A percentile compares a stretch with the other conserved stretches of the same genome.
Conservation (phyloP, 208 protist genomes). For the Vickermania spadyakhi region DNA sequence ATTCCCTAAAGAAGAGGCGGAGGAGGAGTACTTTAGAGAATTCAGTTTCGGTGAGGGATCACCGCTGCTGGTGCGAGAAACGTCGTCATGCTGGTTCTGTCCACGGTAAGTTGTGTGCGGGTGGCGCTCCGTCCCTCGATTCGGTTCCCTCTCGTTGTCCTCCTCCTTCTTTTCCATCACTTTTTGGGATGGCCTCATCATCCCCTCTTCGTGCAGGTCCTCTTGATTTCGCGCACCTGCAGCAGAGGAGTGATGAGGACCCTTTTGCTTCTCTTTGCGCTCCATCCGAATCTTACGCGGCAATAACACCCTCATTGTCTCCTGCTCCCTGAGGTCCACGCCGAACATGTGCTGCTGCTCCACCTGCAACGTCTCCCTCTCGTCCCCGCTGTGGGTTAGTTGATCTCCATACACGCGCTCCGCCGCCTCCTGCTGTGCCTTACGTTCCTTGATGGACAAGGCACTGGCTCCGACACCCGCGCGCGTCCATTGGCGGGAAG, state of each 20-base stretch:
- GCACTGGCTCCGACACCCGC: slow-evolving; percentile 47
- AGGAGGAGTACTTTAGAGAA: no score
- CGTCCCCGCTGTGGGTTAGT: background rate
- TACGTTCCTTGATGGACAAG: slow-evolving; percentile 39
- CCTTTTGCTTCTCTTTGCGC: background rate
- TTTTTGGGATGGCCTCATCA: slow-evolving; percentile 1
- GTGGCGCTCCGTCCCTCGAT: no score
- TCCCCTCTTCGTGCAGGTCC: no score
- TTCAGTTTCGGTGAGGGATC: no score
- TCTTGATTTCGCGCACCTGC: no score
- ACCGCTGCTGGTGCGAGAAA: no score
- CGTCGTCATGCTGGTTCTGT: no score
- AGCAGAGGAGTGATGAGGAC: no score
- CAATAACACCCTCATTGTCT: slow-evolving; percentile 36
- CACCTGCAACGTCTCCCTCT: background rate
- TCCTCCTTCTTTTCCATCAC: background rate
- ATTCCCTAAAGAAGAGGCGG: no score
- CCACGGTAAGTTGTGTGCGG: no score
- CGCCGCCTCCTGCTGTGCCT: slow-evolving; percentile 42
- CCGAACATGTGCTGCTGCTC: slow-evolving; percentile 19
- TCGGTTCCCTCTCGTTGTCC: background rate
- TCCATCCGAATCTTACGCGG: slow-evolving; percentile 26
- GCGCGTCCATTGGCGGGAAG: slow-evolving; percentile 44
- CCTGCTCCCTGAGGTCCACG: slow-evolving; percentile 23
- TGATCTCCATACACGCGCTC: slow-evolving; percentile 47